Evolutionary conservation across 1,139 yeast species (phyloP).

Genomic region (Yamadazyma friedrichii): DNA sequence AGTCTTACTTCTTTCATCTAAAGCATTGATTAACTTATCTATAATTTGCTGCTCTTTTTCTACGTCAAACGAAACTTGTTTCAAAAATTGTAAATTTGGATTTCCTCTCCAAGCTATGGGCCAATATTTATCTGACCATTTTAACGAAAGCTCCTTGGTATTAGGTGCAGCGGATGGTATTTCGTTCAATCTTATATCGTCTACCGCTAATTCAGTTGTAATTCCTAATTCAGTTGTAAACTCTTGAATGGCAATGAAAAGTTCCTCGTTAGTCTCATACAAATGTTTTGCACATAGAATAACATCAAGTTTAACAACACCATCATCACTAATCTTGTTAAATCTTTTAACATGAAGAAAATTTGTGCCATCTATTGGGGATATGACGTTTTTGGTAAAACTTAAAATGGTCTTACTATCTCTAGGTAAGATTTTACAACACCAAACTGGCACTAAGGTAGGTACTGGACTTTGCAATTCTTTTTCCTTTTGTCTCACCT

Average conservation of each 20-base stretch:
- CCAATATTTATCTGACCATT: slow-evolving; percentile 76
- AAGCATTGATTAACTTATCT: slow-evolving; percentile 7
- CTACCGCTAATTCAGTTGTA: background rate
- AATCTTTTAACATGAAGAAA: slow-evolving; percentile 37
- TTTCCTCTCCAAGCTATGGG: slow-evolving; percentile 94
- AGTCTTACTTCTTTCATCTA: background rate
- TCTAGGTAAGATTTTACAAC: slow-evolving; percentile 34
- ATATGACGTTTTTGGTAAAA: slow-evolving; percentile 26
- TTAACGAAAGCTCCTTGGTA: slow-evolving; percentile 58
- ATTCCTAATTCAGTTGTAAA: background rate
- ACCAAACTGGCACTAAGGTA: slow-evolving; percentile 55
- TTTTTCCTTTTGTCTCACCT: slow-evolving; percentile 35
- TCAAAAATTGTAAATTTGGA: slow-evolving; percentile 72
- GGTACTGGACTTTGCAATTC: slow-evolving; percentile 21
- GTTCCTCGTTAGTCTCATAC: slow-evolving; percentile 8
- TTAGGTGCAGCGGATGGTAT: slow-evolving; percentile 42
- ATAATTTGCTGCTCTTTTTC: slow-evolving; percentile 41
- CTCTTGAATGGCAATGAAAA: background rate
- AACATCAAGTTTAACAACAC: slow-evolving; percentile 18
- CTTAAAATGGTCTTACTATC: slow-evolving; percentile 28
- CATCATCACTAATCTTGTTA: slow-evolving; percentile 18
- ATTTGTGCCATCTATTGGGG: slow-evolving; percentile 25
- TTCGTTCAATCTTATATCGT: slow-evolving; percentile 14
- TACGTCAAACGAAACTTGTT: slow-evolving; percentile 50
- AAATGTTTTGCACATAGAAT: slow-evolving; percentile 29